phyloP scores from a whole-genome alignment of 75 land plant species.

The Selaginella tamariscina region DNA sequence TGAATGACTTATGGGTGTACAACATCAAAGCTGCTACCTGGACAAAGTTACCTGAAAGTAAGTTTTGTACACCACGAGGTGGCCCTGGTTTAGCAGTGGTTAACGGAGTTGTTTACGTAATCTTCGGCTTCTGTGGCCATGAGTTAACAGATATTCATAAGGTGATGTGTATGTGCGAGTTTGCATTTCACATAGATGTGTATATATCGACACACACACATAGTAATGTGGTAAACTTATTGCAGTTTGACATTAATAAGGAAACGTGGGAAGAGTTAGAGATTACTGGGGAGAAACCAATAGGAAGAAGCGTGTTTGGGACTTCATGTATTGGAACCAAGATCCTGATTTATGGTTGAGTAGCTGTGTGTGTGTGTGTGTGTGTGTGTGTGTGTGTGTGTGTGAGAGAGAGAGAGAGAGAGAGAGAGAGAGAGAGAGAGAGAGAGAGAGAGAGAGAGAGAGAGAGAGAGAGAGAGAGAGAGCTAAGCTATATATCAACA shows the following conservation, averaged over 20 bases:
- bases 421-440: too few relatives aligned
- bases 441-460: too few relatives aligned
- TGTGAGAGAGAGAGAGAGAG: too few relatives aligned
- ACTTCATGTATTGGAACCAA: constrained; percentile 41
- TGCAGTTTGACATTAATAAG: constrained; percentile 37
- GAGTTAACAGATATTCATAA: constrained; percentile 66
- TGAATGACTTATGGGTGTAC: constrained; percentile 79
- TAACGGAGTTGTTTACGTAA: constrained; percentile 56
- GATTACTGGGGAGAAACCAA: constrained; percentile 50
- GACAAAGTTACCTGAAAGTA: constrained; percentile 35
- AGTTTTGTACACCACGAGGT: constrained; percentile 42
- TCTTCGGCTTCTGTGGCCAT: constrained; percentile 65
- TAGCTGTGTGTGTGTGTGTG: too few relatives aligned
- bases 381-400: too few relatives aligned
- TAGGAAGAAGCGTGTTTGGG: constrained; percentile 67
- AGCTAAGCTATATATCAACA: too few relatives aligned
- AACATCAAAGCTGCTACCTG: constrained; percentile 38
- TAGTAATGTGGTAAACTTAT: too few relatives aligned
- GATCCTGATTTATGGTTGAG: constrained; percentile 53
- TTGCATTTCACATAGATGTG: too few relatives aligned
- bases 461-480: too few relatives aligned
- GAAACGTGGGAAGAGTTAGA: constrained; percentile 49
- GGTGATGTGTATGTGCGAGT: too few relatives aligned
- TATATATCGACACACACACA: too few relatives aligned
- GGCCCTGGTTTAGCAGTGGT: constrained; percentile 64